These are phyloP conservation scores for Cercospora sp. DNA, from an alignment of 2,329 filamentous ascomycete species.

Conservation along the genomic window DNA sequence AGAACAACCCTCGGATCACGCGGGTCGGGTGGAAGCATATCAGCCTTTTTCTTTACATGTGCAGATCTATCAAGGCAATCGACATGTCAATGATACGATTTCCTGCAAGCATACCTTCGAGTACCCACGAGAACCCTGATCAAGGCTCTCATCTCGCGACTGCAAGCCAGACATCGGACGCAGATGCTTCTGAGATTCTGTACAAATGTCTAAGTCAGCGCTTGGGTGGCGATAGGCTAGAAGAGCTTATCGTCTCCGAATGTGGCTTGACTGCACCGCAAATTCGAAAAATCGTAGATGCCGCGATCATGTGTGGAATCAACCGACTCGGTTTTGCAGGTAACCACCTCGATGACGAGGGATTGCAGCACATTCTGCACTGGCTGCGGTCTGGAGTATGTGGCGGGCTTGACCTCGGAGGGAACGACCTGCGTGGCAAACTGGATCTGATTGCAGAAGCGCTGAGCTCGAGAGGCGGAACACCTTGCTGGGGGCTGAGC, in stretches of 20 bases:
- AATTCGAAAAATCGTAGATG: constrained; percentile 76
- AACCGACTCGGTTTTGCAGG: constrained; percentile 78
- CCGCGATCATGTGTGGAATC: constrained; percentile 74
- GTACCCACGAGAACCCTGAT: constrained; percentile 24
- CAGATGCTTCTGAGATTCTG: constrained; percentile 65
- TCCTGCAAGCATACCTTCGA: constrained; percentile 50
- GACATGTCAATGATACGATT: constrained; percentile 86
- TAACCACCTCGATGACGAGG: constrained; percentile 73
- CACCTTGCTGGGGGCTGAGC: constrained; percentile 75
- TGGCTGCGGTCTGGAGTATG: constrained; percentile 77
- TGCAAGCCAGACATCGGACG: constrained; percentile 17
- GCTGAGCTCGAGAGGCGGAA: constrained; percentile 45
- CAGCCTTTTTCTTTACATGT: constrained; percentile 86
- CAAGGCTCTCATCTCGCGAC: constrained; percentile 24
- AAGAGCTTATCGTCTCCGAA: constrained; percentile 80
- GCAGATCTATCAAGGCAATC: constrained; percentile 77
- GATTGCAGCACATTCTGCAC: constrained; percentile 70
- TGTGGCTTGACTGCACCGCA: constrained; percentile 71
- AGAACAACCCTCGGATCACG: constrained; percentile 83
- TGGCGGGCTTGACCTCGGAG: constrained; percentile 84
- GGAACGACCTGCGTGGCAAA: constrained; percentile 66
- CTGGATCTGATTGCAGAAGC: constrained; percentile 53
- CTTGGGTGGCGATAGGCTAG: constrained; percentile 71
- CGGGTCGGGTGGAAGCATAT: constrained; percentile 89
- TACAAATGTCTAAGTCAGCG: constrained; percentile 75